These are phyloP conservation scores for Tinospora cordifolia DNA, from an alignment of 164 flowering plant species.

Conservation along the genomic window DNA sequence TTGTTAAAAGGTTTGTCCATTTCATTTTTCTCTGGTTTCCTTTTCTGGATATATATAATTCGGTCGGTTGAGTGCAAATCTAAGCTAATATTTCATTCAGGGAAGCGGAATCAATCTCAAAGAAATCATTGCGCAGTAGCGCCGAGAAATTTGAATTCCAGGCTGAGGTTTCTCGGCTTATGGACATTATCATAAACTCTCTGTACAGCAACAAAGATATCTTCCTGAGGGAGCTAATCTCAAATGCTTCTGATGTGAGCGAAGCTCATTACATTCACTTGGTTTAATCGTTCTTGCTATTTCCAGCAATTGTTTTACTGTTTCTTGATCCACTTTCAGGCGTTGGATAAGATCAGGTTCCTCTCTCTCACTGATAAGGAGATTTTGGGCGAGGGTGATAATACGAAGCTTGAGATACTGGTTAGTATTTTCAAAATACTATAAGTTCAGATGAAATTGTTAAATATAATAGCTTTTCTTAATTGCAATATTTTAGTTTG, in stretches of 20 bases:
- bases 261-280: neutral
- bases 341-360: slow-evolving; percentile 94
- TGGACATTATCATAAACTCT: slow-evolving; percentile 93
- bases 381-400: slow-evolving; percentile 90
- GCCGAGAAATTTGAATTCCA: slow-evolving; percentile 98
- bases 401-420: slow-evolving; percentile 83
- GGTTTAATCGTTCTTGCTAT: neutral
- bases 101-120: slow-evolving; percentile 90
- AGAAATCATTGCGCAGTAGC: slow-evolving; percentile 53
- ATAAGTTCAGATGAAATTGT: neutral
- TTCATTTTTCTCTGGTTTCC: neutral
- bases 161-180: slow-evolving; percentile 97
- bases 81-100: slow-evolving; percentile 28
- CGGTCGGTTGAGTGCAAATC: neutral
- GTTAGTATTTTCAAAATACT: slow-evolving; percentile 34
- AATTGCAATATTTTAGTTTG: neutral
- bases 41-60: neutral
- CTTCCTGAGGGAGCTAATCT: slow-evolving; percentile 91
- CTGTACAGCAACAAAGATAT: slow-evolving; percentile 96
- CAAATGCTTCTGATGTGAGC: slow-evolving; percentile 97
- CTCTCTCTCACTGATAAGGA: slow-evolving; percentile 87
- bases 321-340: slow-evolving; percentile 34
- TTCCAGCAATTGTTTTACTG: neutral
- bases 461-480: neutral
- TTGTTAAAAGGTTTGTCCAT: slow-evolving; percentile 57